Conservation (phyloP, 305 asterid genomes). For the Fraxinus dipetala region DNA sequence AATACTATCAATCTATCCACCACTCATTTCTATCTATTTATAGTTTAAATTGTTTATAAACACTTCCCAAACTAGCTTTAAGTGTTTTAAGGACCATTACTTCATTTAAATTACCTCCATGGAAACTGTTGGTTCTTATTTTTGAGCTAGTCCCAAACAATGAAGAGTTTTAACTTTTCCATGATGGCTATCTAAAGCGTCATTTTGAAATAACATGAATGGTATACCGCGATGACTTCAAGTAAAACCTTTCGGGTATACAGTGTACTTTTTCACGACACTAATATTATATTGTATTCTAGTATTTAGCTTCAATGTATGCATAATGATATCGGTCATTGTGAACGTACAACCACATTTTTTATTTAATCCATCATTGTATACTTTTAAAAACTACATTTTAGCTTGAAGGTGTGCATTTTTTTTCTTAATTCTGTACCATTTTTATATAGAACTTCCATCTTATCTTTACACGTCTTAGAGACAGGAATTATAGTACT, state of each 20-base stretch:
- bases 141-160: not conserved
- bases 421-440: not conserved
- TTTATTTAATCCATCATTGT: not conserved
- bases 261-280: not conserved
- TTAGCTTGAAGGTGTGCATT: not conserved
- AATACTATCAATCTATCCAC: not conserved
- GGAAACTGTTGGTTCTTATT: not conserved
- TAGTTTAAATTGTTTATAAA: too few relatives aligned
- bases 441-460: not conserved
- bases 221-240: not conserved
- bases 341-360: not conserved
- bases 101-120: not conserved
- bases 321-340: not conserved
- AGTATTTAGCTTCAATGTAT: not conserved
- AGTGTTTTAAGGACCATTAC: not conserved
- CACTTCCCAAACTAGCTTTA: not conserved
- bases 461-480: not conserved
- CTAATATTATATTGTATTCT: not conserved
- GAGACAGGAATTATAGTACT: not conserved
- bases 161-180: not conserved
- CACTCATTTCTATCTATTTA: too few relatives aligned
- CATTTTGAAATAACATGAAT: not conserved
- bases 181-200: not conserved
- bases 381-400: not conserved
- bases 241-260: not conserved